Evolutionary conservation across 306 rosid species (phyloP).

Genomic region (Vigna mungo): DNA sequence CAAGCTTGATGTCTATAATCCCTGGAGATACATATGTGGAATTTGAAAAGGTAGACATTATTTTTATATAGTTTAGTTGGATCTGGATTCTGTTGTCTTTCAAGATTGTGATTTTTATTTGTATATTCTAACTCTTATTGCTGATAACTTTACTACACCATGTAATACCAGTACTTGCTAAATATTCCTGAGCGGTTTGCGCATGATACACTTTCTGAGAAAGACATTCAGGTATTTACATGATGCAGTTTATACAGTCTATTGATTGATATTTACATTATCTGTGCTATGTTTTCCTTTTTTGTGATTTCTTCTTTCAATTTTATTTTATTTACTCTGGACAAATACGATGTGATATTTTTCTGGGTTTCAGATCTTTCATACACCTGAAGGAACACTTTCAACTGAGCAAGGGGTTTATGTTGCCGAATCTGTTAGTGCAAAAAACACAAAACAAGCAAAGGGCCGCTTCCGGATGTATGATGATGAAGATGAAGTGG

Average conservation of each 20-base stretch:
- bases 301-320: not conserved
- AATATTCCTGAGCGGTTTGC: conserved; percentile 70
- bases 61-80: conserved; percentile 28
- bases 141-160: conserved; percentile 48
- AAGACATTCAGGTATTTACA: conserved; percentile 76
- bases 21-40: conserved; percentile 82
- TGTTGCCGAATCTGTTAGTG: conserved; percentile 79
- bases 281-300: conserved; percentile 2
- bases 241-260: conserved; percentile 19
- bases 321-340: conserved; percentile 34
- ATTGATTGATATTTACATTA: conserved; percentile 7
- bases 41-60: conserved; percentile 74
- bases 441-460: conserved; percentile 79
- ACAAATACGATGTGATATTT: not conserved
- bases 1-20: conserved; percentile 78
- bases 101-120: conserved; percentile 21
- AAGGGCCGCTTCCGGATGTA: conserved; percentile 87
- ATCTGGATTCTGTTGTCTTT: conserved; percentile 24
- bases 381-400: conserved; percentile 92
- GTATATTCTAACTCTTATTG: conserved; percentile 42
- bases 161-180: conserved; percentile 73
- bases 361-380: conserved; percentile 68
- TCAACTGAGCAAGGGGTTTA: conserved; percentile 95
- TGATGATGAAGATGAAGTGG: conserved; percentile 66
- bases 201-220: conserved; percentile 79